Conservation (phyloP, 148 eudicot genomes). For the Vaccinium myrtillus region DNA sequence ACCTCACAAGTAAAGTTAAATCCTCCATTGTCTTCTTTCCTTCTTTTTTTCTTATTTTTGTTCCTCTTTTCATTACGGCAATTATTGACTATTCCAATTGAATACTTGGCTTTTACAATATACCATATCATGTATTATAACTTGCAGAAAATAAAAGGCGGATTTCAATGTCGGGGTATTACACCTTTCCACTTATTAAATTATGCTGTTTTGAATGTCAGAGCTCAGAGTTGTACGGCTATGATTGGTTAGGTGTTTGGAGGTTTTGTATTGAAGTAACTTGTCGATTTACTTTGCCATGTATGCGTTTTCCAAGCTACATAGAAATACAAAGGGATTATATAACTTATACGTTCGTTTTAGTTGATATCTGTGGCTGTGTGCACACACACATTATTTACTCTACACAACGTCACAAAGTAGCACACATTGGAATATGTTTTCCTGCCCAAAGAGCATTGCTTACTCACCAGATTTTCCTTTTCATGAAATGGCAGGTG, state of each 20-base stretch:
- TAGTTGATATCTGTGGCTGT: not conserved
- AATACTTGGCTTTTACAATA: no score
- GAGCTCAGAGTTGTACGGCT: not conserved
- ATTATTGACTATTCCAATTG: no score
- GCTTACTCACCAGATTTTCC: constrained; percentile 11
- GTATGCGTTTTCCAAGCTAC: not conserved
- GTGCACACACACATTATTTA: no score
- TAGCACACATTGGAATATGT: not conserved
- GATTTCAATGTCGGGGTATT: no score
- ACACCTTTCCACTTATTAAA: not conserved
- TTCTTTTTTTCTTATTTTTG: no score
- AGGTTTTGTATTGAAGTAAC: not conserved
- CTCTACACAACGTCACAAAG: not conserved
- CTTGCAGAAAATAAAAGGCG: no score
- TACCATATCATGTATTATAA: no score
- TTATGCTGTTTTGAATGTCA: not conserved
- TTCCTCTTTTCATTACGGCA: no score
- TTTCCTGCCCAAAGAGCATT: constrained; percentile 1
- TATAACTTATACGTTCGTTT: not conserved
- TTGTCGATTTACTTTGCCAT: not conserved
- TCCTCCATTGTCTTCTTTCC: no score
- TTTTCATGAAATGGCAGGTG: constrained; percentile 54
- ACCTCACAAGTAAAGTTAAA: no score
- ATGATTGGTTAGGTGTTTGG: not conserved
- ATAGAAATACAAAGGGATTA: no score